phyloP scores from a whole-genome alignment of 352 stramenopile genomes.

The Phytophthora crassamura region DNA sequence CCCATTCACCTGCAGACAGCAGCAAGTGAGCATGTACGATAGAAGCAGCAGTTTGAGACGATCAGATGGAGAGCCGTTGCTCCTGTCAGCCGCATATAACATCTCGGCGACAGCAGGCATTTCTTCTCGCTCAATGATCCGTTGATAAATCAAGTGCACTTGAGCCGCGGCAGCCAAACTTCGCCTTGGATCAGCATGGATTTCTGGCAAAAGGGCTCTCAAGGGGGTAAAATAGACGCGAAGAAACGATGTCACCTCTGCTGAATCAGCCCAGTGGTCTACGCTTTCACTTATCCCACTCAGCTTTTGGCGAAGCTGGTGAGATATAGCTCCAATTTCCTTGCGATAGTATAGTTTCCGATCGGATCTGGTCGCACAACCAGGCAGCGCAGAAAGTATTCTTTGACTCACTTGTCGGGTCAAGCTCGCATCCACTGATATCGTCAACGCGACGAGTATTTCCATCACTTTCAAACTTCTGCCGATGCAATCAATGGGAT shows the following conservation, averaged over 20 bases:
- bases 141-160: slow-evolving; percentile 3
- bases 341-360: slow-evolving; percentile 21
- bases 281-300: slow-evolving; percentile 5
- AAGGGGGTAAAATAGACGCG: slow-evolving; percentile 20
- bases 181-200: not conserved
- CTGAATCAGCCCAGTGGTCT: slow-evolving; percentile 24
- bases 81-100: slow-evolving; percentile 1
- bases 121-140: slow-evolving; percentile 22
- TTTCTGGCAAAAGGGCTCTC: slow-evolving; percentile 7
- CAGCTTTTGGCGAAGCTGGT: slow-evolving; percentile 1
- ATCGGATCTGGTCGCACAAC: slow-evolving; percentile 7
- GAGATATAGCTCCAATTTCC: slow-evolving; percentile 19
- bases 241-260: slow-evolving; percentile 18
- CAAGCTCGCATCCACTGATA: slow-evolving; percentile 26
- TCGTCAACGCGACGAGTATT: slow-evolving; percentile 30
- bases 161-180: not conserved
- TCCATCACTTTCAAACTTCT: slow-evolving; percentile 37
- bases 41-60: slow-evolving; percentile 27
- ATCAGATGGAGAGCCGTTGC: not conserved
- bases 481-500: slow-evolving; percentile 31
- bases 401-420: slow-evolving; percentile 23
- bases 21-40: slow-evolving; percentile 37
- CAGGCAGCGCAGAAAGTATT: slow-evolving; percentile 30
- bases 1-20: slow-evolving; percentile 21
- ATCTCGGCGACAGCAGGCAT: not conserved